Base-by-base conservation (phyloP, 305 asterid species). In the Stenogyne calaminthoides region DNA sequence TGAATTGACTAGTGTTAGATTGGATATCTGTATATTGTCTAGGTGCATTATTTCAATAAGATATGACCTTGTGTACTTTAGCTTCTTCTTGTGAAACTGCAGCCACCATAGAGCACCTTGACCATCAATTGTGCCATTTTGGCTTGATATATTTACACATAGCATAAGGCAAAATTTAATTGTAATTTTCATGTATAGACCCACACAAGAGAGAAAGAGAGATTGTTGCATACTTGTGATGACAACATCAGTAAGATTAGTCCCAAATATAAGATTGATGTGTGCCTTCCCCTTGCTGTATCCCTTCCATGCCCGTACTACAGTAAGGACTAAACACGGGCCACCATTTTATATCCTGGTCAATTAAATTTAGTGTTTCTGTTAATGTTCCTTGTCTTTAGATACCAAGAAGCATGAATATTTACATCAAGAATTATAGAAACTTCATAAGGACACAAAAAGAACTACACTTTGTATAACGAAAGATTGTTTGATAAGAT, bases 241-340 rank as follows among this genome's bases (percentile, higher is more conserved):
- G 12, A 89, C 83, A 57, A 91, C 93, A 83, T 93, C 98, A 37
- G 92, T 93, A 49, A 93, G 97, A 68, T 89, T 89, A 15, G 88
- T 83, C 65, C 97, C 98, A 67, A 88, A 93, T 25, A 91, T 74
- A 32, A 93, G 96, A 78, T 97, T 89, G 78, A 86, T n/a, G n/a
- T 85, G 76, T 89, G 91, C 78, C 97, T 85, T 37, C 96, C 98
- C 12, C 97, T 97, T 2, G 93, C 83, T 16, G 96, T 76, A 70
- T 93, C 98, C 77, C 97, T 89, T 71, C 98, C 96, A 69, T 80
- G 97, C 6, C 98, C 98, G 44, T 93, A 91, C 2, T 96, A 93
- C 20, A 96, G 93, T 56, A 93, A 81, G 98, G 96, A 57, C 87
- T 89, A 42, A 93, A 58, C 81, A 93, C 83, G 0, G 86, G 80